These are phyloP conservation scores for Pseudogymnoascus sp. DNA, from an alignment of 2,329 filamentous ascomycete species.

Conservation along the genomic window DNA sequence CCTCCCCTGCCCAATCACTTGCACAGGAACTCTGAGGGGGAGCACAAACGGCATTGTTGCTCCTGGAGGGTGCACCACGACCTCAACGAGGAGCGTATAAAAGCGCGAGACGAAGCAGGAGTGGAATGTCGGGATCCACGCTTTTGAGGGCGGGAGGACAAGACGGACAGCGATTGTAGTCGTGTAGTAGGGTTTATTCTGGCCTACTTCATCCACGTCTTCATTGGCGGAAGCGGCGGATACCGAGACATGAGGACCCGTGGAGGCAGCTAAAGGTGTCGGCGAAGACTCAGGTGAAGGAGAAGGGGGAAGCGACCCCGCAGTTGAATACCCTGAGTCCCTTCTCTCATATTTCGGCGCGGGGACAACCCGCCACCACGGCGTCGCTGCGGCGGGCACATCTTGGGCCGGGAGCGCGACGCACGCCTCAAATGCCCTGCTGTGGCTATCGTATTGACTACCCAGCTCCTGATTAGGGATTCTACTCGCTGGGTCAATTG, in stretches of 20 bases:
- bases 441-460: neutral
- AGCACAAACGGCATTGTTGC: neutral
- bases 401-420: neutral
- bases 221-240: neutral
- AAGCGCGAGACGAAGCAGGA: constrained; percentile 57
- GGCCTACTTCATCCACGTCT: neutral
- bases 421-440: neutral
- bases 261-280: neutral
- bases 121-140: constrained; percentile 63
- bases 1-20: neutral
- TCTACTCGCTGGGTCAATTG: neutral
- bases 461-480: neutral
- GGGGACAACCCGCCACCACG: constrained; percentile 3
- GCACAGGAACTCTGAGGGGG: neutral
- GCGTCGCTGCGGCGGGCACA: neutral
- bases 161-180: constrained; percentile 55
- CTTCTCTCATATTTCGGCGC: constrained; percentile 20
- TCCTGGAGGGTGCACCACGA: neutral
- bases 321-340: constrained; percentile 23
- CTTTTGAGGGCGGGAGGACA: constrained; percentile 49
- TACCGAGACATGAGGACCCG: neutral
- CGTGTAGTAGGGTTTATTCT: constrained; percentile 40
- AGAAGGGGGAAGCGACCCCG: neutral
- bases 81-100: constrained; percentile 51
- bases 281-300: neutral